Conservation (phyloP, 2,329 filamentous ascomycete genomes). For the Teratosphaeria gauchensis region DNA sequence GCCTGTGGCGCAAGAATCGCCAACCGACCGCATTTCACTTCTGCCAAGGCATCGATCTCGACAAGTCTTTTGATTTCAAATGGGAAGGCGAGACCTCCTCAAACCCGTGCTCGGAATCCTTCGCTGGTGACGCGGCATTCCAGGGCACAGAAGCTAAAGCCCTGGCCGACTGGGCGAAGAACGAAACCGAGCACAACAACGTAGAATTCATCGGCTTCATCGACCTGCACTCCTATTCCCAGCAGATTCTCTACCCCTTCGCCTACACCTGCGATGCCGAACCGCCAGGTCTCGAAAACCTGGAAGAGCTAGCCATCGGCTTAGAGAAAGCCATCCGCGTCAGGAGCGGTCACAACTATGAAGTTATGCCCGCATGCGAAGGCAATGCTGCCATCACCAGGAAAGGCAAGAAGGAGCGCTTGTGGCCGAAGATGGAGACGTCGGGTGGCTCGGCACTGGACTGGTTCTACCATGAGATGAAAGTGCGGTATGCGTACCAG, state of each 20-base stretch:
- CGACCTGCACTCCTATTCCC: conserved; percentile 90
- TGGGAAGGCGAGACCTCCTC: conserved; percentile 60
- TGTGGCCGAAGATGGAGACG: conserved; percentile 54
- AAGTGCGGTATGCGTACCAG: conserved; percentile 74
- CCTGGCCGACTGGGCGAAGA: conserved; percentile 73
- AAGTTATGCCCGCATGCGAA: conserved; percentile 75
- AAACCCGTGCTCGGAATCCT: conserved; percentile 87
- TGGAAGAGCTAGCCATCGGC: conserved; percentile 81
- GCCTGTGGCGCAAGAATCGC: conserved; percentile 89
- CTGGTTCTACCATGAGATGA: conserved; percentile 87
- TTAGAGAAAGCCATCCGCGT: conserved; percentile 80
- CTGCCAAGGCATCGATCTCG: conserved; percentile 81
- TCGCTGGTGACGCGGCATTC: conserved; percentile 73
- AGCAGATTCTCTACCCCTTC: conserved; percentile 89
- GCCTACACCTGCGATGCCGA: conserved; percentile 68
- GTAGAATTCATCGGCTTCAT: conserved; percentile 74
- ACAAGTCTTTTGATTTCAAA: conserved; percentile 74
- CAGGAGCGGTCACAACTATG: conserved; percentile 52
- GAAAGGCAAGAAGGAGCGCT: conserved; percentile 17
- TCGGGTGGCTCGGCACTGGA: conserved; percentile 82
- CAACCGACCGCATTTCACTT: conserved; percentile 74
- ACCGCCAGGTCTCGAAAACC: conserved; percentile 72
- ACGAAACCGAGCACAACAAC: conserved; percentile 61
- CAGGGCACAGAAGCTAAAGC: conserved; percentile 68
- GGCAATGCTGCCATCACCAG: conserved; percentile 48